A percentile compares a stretch with the other conserved stretches of the same genome.
Conservation (phyloP, 2,329 filamentous ascomycete species). For the Fusarium hostae region DNA sequence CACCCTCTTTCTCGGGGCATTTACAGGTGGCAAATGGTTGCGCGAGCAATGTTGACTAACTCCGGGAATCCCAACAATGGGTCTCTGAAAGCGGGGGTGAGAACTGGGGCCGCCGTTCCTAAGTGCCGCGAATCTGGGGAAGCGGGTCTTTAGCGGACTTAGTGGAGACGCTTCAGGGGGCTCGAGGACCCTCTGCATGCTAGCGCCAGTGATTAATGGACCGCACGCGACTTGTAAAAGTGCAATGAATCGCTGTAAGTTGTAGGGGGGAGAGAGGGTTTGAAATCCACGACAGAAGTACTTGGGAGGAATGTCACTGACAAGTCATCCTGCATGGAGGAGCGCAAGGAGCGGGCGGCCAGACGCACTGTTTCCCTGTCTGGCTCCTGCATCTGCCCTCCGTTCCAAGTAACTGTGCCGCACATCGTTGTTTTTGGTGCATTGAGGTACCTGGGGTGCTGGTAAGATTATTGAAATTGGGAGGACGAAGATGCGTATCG, state of each 20-base stretch:
- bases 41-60: neutral
- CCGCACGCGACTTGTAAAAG: conserved; percentile 20
- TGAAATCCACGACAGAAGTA: neutral
- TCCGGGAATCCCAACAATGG: neutral
- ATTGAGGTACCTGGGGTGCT: neutral
- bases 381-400: neutral
- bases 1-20: neutral
- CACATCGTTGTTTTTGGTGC: neutral
- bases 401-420: conserved; percentile 4
- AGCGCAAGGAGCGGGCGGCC: neutral
- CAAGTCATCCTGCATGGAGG: neutral
- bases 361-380: neutral
- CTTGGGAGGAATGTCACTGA: neutral
- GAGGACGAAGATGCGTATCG: neutral
- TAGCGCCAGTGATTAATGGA: conserved; percentile 20
- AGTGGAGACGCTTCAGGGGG: conserved; percentile 29
- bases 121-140: conserved; percentile 37
- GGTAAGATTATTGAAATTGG: neutral
- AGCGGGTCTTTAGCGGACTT: conserved; percentile 29
- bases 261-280: neutral
- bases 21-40: conserved; percentile 1
- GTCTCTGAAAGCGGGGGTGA: conserved; percentile 20
- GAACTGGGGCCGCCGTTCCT: conserved; percentile 11
- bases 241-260: conserved; percentile 9
- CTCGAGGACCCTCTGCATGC: neutral